A percentile compares a stretch with the other conserved stretches of the same genome.
Conservation (phyloP, 192 early-diverging fungal species). For the Backusella tuberculispora region DNA sequence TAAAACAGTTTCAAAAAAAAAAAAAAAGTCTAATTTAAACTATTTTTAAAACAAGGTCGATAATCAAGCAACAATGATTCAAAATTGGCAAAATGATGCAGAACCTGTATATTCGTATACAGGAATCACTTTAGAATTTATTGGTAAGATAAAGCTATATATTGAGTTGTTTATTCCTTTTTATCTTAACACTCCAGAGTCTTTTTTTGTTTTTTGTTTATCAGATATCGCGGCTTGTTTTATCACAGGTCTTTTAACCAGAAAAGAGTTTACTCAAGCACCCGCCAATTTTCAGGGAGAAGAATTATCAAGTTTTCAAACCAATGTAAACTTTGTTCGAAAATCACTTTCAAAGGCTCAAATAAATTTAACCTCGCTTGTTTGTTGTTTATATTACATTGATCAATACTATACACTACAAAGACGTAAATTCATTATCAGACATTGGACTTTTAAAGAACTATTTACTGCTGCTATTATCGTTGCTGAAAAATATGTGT, state of each 20-base stretch:
- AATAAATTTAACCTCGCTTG: slow-evolving; percentile 51
- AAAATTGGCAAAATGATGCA: slow-evolving; percentile 38
- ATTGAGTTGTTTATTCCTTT: background rate
- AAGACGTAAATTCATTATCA: slow-evolving; percentile 16
- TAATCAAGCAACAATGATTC: slow-evolving; percentile 45
- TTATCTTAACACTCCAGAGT: background rate
- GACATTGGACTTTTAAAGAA: slow-evolving; percentile 46
- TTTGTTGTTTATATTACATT: slow-evolving; percentile 51
- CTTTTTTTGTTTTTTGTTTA: too few species aligned
- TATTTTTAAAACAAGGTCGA: slow-evolving; percentile 25
- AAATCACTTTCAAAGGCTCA: slow-evolving; percentile 51
- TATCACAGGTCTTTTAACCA: slow-evolving; percentile 45
- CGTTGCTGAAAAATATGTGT: slow-evolving; percentile 57
- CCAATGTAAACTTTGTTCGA: slow-evolving; percentile 52
- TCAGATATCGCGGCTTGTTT: slow-evolving; percentile 53
- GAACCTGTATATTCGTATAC: slow-evolving; percentile 38
- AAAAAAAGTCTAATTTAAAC: background rate
- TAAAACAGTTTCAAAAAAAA: background rate
- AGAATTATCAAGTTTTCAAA: slow-evolving; percentile 7
- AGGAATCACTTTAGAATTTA: slow-evolving; percentile 50
- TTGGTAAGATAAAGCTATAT: slow-evolving; percentile 37
- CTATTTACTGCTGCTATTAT: slow-evolving; percentile 52
- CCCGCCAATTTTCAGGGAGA: background rate
- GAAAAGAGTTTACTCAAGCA: slow-evolving; percentile 36
- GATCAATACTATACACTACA: slow-evolving; percentile 46